These are phyloP conservation scores for Syncephalastrum monosporum DNA, from an alignment of 371 early-diverging fungal genomes.

Conservation along the genomic window DNA sequence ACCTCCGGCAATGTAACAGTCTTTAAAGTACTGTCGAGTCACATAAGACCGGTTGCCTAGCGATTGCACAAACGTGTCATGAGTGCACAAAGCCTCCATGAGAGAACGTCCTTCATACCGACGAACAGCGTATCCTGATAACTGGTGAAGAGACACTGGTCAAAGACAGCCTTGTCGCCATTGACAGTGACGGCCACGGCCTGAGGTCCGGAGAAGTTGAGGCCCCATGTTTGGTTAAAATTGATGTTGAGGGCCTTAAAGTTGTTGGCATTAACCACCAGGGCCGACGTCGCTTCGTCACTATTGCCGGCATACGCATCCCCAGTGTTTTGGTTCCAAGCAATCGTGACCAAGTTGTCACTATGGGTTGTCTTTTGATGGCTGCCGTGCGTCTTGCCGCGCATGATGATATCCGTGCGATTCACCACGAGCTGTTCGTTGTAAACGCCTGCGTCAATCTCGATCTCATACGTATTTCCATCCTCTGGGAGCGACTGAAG, in stretches of 20 bases:
- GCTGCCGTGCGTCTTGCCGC: constrained; percentile 6
- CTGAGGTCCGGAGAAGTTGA: constrained; percentile 14
- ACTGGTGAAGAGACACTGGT: constrained; percentile 24
- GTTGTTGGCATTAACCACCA: constrained; percentile 3
- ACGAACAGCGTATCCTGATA: constrained; percentile 41
- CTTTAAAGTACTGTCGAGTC: constrained; percentile 24
- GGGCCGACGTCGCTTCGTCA: constrained; percentile 8
- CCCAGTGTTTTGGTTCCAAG: constrained; percentile 3
- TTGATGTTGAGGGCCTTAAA: constrained; percentile 12
- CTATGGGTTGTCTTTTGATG: constrained; percentile 7
- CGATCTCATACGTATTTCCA: constrained; percentile 10
- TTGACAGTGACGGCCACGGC: constrained; percentile 10
- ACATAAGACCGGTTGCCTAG: constrained; percentile 4
- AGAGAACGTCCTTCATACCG: background rate
- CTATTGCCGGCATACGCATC: constrained; percentile 1
- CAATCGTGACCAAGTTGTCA: constrained; percentile 17
- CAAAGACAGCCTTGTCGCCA: constrained; percentile 11
- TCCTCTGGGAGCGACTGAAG: constrained; percentile 15
- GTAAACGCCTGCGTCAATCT: constrained; percentile 18
- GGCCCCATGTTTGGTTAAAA: background rate
- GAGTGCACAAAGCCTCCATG: too few species aligned
- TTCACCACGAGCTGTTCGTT: constrained; percentile 13
- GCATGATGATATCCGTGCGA: constrained; percentile 14
- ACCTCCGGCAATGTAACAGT: constrained; percentile 29
- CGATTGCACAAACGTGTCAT: too few species aligned